Base-by-base conservation (phyloP, 2,329 filamentous ascomycete species). In the Xylariaceae sp. region DNA sequence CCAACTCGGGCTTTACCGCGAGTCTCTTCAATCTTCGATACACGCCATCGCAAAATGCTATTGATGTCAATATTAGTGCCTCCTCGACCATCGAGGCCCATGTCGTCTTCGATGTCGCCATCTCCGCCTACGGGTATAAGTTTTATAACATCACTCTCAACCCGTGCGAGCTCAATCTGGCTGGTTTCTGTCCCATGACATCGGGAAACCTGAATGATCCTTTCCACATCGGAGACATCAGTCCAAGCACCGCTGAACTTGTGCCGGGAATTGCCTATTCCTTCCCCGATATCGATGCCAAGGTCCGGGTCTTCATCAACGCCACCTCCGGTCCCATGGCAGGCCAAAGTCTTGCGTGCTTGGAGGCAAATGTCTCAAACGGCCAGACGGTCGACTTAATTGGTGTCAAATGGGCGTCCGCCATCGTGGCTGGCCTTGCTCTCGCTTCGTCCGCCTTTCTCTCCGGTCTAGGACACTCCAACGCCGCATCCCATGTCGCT, bases 401-500 rank as follows among this genome's bases (percentile, higher is more conserved):
- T 62, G 91, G 87, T 61, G 92, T 97, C 47, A 91, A 92, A 68
- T 97, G 92, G 92, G 82, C 86, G 44, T 92, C 92, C 30, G 93
- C 93, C 59, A 81, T 95, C 66, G 92, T 97, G 68, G 90, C 91
- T 64, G 91, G 90, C 62, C 77, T 96, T 51, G 91, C 89, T 66
- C 80, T 97, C 51, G 80, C 91, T 53, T 88, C 91, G 7, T 96
- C 93, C 49, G 93, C 91, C 62, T 83, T 97, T 64, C 89, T 93
- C 35, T 96, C 92, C 34, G 92, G 92, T 37, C 79, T 97, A 3
- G 93, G 93, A 9, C 92, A 97, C 74, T 90, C 90, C 53, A 97
- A 97, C 73, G 93, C 93, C 4, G 92, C 93, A 51, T 92, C 93
- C 54, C 93, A 97, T 75, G 90, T 97, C 64, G 93, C 93, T 57